Percentiles rank a stretch among this genome's conserved stretches.
Evolutionary conservation across 169 alveolate species (phyloP).

Genomic region (Theileria luwenshuni): DNA sequence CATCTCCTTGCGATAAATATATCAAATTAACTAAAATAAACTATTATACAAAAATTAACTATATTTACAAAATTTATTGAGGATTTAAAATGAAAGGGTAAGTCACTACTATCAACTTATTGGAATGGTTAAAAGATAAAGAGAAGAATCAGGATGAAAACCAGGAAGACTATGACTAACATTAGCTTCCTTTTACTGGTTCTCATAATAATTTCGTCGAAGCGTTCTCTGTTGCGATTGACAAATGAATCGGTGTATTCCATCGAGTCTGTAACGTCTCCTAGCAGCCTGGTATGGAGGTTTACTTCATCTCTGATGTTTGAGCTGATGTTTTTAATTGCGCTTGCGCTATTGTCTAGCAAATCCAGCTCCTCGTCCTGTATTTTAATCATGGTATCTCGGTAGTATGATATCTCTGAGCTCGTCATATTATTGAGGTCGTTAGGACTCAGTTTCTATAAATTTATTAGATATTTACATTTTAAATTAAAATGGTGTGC

Average conservation of each 20-base stretch:
- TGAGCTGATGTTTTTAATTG: conserved; percentile 71
- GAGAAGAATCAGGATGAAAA: conserved; percentile 58
- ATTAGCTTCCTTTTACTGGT: conserved; percentile 70
- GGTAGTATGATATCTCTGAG: conserved; percentile 34
- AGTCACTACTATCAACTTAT: no score
- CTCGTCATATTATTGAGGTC: conserved; percentile 36
- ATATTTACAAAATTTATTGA: no score
- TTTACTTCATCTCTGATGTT: conserved; percentile 74
- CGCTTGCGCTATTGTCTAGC: conserved; percentile 74
- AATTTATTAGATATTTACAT: background rate
- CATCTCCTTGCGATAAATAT: no score
- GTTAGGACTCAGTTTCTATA: background rate
- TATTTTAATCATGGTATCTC: conserved; percentile 71
- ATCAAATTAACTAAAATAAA: no score
- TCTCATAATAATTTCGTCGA: conserved; percentile 59
- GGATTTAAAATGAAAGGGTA: no score
- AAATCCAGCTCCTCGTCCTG: conserved; percentile 75
- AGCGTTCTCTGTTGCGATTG: conserved; percentile 66
- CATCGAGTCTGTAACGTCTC: conserved; percentile 68
- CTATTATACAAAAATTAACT: no score
- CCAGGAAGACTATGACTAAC: conserved; percentile 61
- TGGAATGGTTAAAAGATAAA: conserved; percentile 26
- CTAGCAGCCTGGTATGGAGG: conserved; percentile 70
- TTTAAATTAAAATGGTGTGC: background rate
- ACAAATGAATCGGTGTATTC: conserved; percentile 68